Conservation (phyloP, 129 eudicot species). For the Kitagawia praeruptora region DNA sequence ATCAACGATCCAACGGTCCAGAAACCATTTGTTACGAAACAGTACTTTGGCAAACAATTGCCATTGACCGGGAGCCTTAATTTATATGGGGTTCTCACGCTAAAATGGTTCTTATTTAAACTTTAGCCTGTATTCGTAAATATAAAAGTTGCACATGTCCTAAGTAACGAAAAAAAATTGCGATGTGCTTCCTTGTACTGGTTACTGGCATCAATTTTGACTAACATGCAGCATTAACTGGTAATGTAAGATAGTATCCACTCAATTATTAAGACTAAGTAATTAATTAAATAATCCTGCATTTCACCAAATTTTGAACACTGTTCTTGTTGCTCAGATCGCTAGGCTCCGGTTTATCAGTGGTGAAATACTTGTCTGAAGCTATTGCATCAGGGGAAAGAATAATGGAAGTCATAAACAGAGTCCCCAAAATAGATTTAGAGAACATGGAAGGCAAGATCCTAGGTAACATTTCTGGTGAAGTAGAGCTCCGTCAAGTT, state of each 20-base stretch:
- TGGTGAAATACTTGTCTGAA: conserved; percentile 38
- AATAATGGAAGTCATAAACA: conserved; percentile 32
- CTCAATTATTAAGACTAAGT: neutral
- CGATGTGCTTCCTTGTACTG: too few species aligned
- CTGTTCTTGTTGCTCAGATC: conserved; percentile 22
- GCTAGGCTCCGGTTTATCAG: conserved; percentile 39
- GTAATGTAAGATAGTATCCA: neutral
- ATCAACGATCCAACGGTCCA: too few species aligned
- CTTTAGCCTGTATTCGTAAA: neutral
- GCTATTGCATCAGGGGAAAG: conserved; percentile 39
- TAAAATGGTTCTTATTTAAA: neutral
- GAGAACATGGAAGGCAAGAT: conserved; percentile 41
- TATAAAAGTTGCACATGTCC: too few species aligned
- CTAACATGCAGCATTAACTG: neutral
- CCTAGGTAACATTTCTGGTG: conserved; percentile 19
- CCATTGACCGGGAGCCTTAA: too few species aligned
- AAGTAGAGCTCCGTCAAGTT: neutral
- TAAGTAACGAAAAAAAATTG: too few species aligned
- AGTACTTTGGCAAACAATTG: too few species aligned
- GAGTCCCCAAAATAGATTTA: conserved; percentile 43
- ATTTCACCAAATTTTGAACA: neutral
- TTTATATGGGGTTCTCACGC: neutral
- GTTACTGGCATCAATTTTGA: neutral
- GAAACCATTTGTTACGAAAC: too few species aligned
- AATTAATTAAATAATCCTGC: neutral